These are phyloP conservation scores for Cicer bijugum DNA, from an alignment of 306 rosid species.

Conservation along the genomic window DNA sequence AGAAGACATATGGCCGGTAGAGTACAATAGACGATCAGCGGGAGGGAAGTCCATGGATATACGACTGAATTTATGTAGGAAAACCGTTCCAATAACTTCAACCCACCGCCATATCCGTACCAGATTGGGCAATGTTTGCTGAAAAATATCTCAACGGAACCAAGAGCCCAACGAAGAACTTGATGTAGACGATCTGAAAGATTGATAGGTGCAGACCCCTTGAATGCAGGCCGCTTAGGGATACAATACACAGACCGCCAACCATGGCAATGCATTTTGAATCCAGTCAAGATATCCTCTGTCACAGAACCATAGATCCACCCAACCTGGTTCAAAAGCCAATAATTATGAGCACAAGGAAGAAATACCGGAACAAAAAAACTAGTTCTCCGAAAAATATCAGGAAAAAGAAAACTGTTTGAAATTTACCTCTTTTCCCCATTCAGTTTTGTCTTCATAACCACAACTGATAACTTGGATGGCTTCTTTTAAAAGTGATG, in stretches of 20 bases:
- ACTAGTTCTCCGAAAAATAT: neutral
- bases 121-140: constrained; percentile 94
- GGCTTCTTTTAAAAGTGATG: constrained; percentile 88
- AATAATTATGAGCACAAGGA: constrained; percentile 36
- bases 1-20: constrained; percentile 94
- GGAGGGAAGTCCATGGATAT: constrained; percentile 92
- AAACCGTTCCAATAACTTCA: constrained; percentile 82
- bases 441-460: constrained; percentile 93
- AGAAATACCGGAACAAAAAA: constrained; percentile 30
- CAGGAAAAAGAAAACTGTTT: neutral
- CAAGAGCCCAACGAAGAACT: constrained; percentile 98
- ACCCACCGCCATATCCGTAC: constrained; percentile 95
- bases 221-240: constrained; percentile 88
- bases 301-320: constrained; percentile 99
- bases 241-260: constrained; percentile 98
- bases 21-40: constrained; percentile 85
- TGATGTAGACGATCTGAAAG: constrained; percentile 95
- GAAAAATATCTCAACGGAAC: constrained; percentile 93
- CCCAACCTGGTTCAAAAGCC: constrained; percentile 67
- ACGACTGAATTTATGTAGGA: constrained; percentile 90
- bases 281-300: constrained; percentile 97
- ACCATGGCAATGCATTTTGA: constrained; percentile 99
- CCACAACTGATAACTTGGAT: constrained; percentile 98
- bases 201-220: constrained; percentile 97
- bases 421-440: constrained; percentile 92